Base-by-base conservation (phyloP, 1,284 basidiomycete genomes). In the Abortiporus biennis region DNA sequence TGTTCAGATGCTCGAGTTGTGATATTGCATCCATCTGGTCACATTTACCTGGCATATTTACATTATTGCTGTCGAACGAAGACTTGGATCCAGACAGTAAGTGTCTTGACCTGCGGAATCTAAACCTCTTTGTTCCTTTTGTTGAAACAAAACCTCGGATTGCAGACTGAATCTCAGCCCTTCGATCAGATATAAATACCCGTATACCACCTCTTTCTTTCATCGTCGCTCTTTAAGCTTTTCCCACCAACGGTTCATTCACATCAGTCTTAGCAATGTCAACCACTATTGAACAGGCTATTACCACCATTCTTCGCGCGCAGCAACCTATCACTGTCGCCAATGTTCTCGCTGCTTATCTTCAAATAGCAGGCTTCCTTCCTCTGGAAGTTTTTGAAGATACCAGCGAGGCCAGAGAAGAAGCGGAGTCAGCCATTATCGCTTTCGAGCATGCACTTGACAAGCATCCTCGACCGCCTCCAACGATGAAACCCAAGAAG, bases 371-470 rank as follows among this genome's bases (percentile, higher is more conserved):
- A 33, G 49, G 47, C 24, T 43, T 47, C 36, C 24, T 25, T 12
- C 24, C 34, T 2, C n/a, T n/a, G 12, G 45, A 40, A 1, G 62
- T 66, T 39, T 36, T 42, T 38, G 20, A 24, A 36, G 20, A 21
- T 6, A 5, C 19, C 13, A 3, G 9, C 9, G 19, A 12, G 9
- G 22, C 9, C 41, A 39, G 35, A 32, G 29, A 30, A 12, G 40
- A 46, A 34, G 27, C 46, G 20, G 38, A 47, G 20, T 51, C 49
- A 42, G 50, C 55, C n/a, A 40, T 56, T 22, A 31, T 46, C 36
- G 47, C 53, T n/a, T 54, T 56, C 48, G 53, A 55, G 32, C 54
- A 52, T 40, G 54, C 54, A 11, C 48, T 55, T 19, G 54, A 55
- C 42, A 55, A 55, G 37, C 44, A 52, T 40, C 54, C 54, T 8